Conservation (phyloP, 2,329 filamentous ascomycete species). For the Aspergillus piperis region DNA sequence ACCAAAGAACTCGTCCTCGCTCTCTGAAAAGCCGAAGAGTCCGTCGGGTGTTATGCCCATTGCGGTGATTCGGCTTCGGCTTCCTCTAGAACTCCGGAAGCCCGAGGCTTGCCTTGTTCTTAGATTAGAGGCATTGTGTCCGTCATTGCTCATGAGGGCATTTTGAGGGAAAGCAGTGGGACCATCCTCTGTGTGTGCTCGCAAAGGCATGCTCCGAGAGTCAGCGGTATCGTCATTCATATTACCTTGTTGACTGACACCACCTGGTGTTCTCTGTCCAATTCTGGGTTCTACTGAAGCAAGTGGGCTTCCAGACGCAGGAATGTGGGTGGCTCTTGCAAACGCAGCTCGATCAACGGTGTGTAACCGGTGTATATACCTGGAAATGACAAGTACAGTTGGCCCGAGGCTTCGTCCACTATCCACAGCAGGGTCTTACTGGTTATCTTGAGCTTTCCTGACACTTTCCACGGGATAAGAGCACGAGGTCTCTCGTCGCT, state of each 20-base stretch:
- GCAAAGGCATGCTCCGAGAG: background rate
- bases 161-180: background rate
- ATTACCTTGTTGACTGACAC: background rate
- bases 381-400: background rate
- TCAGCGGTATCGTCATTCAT: background rate
- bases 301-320: background rate
- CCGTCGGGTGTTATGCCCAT: background rate
- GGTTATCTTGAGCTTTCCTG: background rate
- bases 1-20: background rate
- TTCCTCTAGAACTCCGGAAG: background rate
- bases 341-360: background rate
- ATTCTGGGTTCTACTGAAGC: background rate
- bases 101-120: background rate
- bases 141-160: background rate
- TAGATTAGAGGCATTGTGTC: background rate
- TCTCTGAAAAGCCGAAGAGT: background rate
- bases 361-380: background rate
- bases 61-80: background rate
- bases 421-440: background rate
- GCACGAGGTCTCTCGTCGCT: background rate
- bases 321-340: background rate
- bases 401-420: background rate
- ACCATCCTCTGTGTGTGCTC: background rate
- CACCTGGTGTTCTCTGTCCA: background rate
- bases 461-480: background rate